A percentile compares a stretch with the other conserved stretches of the same genome.
Evolutionary conservation across 345 rosid species (phyloP).

Genomic region (Sonneratia alba): DNA sequence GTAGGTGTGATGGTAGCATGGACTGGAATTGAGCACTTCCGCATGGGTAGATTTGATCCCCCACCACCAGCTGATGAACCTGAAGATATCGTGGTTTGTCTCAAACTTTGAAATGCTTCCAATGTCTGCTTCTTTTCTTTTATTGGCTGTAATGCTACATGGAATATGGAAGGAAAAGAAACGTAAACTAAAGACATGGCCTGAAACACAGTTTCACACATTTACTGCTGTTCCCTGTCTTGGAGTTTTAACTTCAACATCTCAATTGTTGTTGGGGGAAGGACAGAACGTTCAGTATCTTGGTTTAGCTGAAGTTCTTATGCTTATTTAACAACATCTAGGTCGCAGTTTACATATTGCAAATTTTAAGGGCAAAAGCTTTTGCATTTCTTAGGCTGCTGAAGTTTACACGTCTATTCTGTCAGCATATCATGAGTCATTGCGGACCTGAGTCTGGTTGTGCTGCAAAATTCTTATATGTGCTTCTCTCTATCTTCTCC

Average conservation of each 20-base stretch:
- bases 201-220: not conserved
- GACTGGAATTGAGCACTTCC: slow-evolving; percentile 93
- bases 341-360: not conserved
- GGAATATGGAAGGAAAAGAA: not conserved
- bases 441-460: not conserved
- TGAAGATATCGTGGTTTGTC: slow-evolving; percentile 58
- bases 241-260: not conserved
- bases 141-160: not conserved
- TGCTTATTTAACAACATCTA: not conserved
- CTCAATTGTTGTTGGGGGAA: not conserved
- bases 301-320: not conserved
- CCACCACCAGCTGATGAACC: slow-evolving; percentile 74
- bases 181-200: not conserved
- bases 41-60: slow-evolving; percentile 85
- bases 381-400: not conserved
- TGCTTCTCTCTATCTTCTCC: not conserved
- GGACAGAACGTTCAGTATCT: not conserved
- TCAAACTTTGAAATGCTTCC: not conserved
- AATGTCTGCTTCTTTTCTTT: not conserved
- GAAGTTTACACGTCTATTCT: not conserved
- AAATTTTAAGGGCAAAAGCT: not conserved
- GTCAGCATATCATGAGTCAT: too few relatives aligned
- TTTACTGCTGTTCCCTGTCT: not conserved
- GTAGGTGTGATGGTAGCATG: slow-evolving; percentile 96
- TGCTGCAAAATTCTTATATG: not conserved